Percentiles rank a stretch among this genome's conserved stretches.
phyloP scores from a whole-genome alignment of 2,329 filamentous ascomycete genomes.

The Rhynchosporium secalis region DNA sequence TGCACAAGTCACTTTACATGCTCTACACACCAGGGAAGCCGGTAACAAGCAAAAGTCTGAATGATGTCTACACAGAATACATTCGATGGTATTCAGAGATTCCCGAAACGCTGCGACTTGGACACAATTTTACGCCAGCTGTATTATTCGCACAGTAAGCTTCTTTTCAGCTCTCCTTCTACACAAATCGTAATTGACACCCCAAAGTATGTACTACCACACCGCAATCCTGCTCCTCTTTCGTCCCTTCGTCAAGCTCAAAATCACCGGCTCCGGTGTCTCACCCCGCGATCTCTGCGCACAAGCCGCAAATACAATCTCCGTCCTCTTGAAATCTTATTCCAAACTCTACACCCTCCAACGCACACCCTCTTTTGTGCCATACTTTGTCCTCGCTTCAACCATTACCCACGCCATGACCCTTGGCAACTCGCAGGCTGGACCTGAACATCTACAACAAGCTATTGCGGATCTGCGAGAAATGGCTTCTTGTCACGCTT shows the following conservation, averaged over 20 bases:
- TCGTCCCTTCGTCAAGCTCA: slow-evolving; percentile 54
- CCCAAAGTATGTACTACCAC: slow-evolving; percentile 65
- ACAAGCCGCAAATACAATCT: slow-evolving; percentile 41
- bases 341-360: slow-evolving; percentile 37
- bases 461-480: slow-evolving; percentile 59
- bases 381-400: slow-evolving; percentile 37
- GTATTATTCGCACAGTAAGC: slow-evolving; percentile 74
- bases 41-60: slow-evolving; percentile 62
- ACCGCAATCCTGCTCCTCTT: slow-evolving; percentile 73
- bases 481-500: slow-evolving; percentile 51
- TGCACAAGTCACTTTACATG: slow-evolving; percentile 60
- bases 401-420: slow-evolving; percentile 35
- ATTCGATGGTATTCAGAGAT: slow-evolving; percentile 70
- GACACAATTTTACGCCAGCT: slow-evolving; percentile 70
- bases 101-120: slow-evolving; percentile 62
- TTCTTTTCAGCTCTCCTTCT: background rate
- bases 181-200: slow-evolving; percentile 4
- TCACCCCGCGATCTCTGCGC: slow-evolving; percentile 37
- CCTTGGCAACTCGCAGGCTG: slow-evolving; percentile 33
- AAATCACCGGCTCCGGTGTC: slow-evolving; percentile 32
- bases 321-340: slow-evolving; percentile 39
- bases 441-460: slow-evolving; percentile 48
- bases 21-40: slow-evolving; percentile 70
- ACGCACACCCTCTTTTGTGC: slow-evolving; percentile 39
- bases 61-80: slow-evolving; percentile 67